These are phyloP conservation scores for Pseudonitzschia delicatissima DNA, from an alignment of 108 stramenopile species.

Conservation along the genomic window DNA sequence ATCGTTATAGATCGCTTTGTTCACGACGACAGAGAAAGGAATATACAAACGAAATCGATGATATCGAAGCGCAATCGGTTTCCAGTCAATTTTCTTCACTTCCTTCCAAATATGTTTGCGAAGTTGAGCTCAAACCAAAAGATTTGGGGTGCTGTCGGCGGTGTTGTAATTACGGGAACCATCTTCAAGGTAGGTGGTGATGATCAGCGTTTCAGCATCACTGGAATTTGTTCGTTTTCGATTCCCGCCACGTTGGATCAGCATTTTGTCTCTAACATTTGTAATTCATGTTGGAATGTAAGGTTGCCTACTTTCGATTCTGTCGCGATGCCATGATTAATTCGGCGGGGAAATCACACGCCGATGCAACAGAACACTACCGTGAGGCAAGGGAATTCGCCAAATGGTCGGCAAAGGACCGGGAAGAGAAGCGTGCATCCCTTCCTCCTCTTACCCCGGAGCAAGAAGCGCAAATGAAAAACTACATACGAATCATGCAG, in stretches of 20 bases:
- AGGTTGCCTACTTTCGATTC: slow-evolving; percentile 55
- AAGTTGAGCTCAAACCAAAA: slow-evolving; percentile 20
- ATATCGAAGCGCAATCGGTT: too few species aligned
- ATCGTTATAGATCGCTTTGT: too few species aligned
- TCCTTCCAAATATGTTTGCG: too few species aligned
- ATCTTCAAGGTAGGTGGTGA: slow-evolving; percentile 44
- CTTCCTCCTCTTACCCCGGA: slow-evolving; percentile 56
- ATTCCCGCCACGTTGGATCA: neutral
- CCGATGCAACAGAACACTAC: slow-evolving; percentile 55
- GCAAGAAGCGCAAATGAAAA: slow-evolving; percentile 57
- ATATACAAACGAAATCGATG: too few species aligned
- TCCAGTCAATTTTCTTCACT: too few species aligned
- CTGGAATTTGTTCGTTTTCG: too few species aligned
- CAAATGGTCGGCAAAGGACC: slow-evolving; percentile 44
- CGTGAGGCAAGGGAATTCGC: slow-evolving; percentile 59
- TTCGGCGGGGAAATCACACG: slow-evolving; percentile 47
- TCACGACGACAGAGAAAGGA: too few species aligned
- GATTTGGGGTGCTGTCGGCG: slow-evolving; percentile 29
- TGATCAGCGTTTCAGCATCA: too few species aligned
- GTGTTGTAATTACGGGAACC: slow-evolving; percentile 44
- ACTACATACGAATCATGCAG: slow-evolving; percentile 61
- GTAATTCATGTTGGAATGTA: too few species aligned
- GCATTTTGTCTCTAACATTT: neutral
- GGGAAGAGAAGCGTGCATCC: slow-evolving; percentile 37
- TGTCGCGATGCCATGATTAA: slow-evolving; percentile 57